A percentile compares a stretch with the other conserved stretches of the same genome.
Evolutionary conservation across 2,329 filamentous ascomycete species (phyloP).

Genomic region (Phaeoacremonium minimum): DNA sequence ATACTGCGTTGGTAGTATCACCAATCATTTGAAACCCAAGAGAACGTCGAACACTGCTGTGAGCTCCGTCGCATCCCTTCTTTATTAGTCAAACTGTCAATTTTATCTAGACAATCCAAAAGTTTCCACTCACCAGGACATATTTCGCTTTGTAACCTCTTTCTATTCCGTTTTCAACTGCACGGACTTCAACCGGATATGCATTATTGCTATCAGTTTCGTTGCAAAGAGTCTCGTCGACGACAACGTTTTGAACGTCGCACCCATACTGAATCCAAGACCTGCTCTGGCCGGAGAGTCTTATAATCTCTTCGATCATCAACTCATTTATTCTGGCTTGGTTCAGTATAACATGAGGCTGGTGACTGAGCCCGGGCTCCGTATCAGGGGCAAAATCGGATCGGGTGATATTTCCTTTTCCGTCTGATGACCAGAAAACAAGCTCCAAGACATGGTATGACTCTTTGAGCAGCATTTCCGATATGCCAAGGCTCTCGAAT

Average conservation of each 20-base stretch:
- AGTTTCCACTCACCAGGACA: slow-evolving; percentile 38
- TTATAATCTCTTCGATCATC: slow-evolving; percentile 46
- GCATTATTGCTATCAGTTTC: too few relatives aligned
- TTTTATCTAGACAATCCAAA: too few relatives aligned
- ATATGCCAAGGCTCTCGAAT: slow-evolving; percentile 53
- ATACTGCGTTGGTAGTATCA: slow-evolving; percentile 47
- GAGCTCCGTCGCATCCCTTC: slow-evolving; percentile 36
- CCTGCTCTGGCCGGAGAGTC: slow-evolving; percentile 19
- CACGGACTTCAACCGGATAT: too few relatives aligned
- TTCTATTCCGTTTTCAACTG: slow-evolving; percentile 32
- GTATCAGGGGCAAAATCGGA: slow-evolving; percentile 48
- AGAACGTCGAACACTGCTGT: slow-evolving; percentile 31
- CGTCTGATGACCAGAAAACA: slow-evolving; percentile 45
- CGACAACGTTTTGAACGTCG: slow-evolving; percentile 40
- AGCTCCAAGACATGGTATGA: slow-evolving; percentile 54
- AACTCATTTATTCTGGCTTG: slow-evolving; percentile 51
- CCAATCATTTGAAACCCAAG: slow-evolving; percentile 51
- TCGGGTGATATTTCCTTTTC: slow-evolving; percentile 31
- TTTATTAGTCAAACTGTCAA: not conserved
- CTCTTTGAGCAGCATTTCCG: slow-evolving; percentile 48
- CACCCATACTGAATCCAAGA: slow-evolving; percentile 49
- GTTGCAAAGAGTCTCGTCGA: slow-evolving; percentile 45
- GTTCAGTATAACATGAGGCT: slow-evolving; percentile 52
- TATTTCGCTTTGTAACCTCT: slow-evolving; percentile 42
- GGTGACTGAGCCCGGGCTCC: slow-evolving; percentile 43